These are phyloP conservation scores for Penstemon davidsonii DNA, from an alignment of 257 asterid genomes.

Conservation along the genomic window DNA sequence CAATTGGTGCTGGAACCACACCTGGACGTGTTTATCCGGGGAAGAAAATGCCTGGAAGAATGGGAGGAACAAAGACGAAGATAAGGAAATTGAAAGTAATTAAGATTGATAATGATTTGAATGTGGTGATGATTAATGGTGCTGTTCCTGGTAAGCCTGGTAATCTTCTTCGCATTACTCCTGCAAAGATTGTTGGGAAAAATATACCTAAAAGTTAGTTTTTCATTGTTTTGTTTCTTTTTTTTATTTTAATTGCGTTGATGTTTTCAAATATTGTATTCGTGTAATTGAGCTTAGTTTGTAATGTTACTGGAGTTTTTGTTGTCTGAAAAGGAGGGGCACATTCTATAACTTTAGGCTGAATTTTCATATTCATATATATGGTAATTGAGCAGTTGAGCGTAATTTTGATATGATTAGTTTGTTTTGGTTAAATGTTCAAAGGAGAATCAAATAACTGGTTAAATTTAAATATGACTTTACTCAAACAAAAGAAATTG, in stretches of 20 bases:
- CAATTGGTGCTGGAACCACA: slow-evolving; percentile 97
- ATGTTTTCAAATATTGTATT: slow-evolving; percentile 3
- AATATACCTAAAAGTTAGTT: slow-evolving; percentile 71
- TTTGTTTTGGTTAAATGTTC: too few relatives aligned
- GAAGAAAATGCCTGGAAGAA: slow-evolving; percentile 98
- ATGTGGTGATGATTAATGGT: slow-evolving; percentile 79
- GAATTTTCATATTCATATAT: too few relatives aligned
- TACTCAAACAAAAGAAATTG: too few relatives aligned
- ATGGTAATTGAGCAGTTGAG: too few relatives aligned
- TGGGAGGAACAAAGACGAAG: slow-evolving; percentile 93
- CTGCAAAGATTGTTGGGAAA: slow-evolving; percentile 90
- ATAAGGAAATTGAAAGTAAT: slow-evolving; percentile 75
- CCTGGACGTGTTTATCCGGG: slow-evolving; percentile 93
- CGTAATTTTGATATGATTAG: too few relatives aligned
- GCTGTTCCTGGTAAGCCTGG: slow-evolving; percentile 99
- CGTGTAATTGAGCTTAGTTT: background rate
- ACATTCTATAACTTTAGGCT: too few relatives aligned
- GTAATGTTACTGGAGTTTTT: background rate
- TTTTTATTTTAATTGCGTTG: slow-evolving; percentile 8
- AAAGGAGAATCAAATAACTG: too few relatives aligned
- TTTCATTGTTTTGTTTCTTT: background rate
- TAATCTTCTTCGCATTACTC: slow-evolving; percentile 87
- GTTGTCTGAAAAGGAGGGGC: too few relatives aligned
- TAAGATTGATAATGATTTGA: slow-evolving; percentile 82
- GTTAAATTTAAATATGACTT: too few relatives aligned